Base-by-base conservation (phyloP, 2,329 filamentous ascomycete species). In the Trichothecium sympodiale region DNA sequence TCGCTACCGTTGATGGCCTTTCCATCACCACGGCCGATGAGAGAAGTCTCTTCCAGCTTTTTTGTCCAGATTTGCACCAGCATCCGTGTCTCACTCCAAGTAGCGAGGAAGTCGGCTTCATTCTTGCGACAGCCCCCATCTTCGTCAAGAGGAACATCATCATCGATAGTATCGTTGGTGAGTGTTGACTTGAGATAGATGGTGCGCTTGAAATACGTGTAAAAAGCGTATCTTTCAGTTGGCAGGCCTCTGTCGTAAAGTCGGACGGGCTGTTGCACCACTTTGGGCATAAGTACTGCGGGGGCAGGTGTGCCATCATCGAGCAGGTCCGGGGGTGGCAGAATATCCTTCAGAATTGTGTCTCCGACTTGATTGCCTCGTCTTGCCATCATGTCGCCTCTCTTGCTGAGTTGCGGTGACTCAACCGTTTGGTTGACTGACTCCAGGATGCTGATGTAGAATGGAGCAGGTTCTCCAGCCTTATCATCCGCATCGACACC, bases 191-290 rank as follows among this genome's bases (percentile, higher is more conserved):
- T 76, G 42, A 94, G 67, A 62, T 89, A 94, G 43, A 94, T 84
- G 8, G 80, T 82, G 44, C 87, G 84, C 59, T 87, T 79, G 57
- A 83, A 96, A 64, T 94, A 93, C 1, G 74, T 83, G 61, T 94
- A 95, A 61, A 95, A 95, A 3, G 85, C 86, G 56, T 93, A 95
- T 59, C 94, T 86, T 55, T 96, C 89, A 0, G 80, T 80, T 2
- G 71, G 62, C 18, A 83, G 65, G 14, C 83, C 87, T 15, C 87
- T 82, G 54, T 96, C 85, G 55, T 80, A 96, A 1, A 96, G 71
- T 2, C 83, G 76, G 10, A 96, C 65, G 0, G 86, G 89, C 50
- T 96, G 91, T 40, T 80, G 74, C 1, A 67, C 60, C 1, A 82
- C 74, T 7, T 72, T 65, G 0, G 87, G 83, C 31, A 91, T 74